Evolutionary conservation across 2,329 filamentous ascomycete genomes (phyloP), one percentile per base, ranked within the genome.

Genomic region (Aspergillus intermedius): DNA sequence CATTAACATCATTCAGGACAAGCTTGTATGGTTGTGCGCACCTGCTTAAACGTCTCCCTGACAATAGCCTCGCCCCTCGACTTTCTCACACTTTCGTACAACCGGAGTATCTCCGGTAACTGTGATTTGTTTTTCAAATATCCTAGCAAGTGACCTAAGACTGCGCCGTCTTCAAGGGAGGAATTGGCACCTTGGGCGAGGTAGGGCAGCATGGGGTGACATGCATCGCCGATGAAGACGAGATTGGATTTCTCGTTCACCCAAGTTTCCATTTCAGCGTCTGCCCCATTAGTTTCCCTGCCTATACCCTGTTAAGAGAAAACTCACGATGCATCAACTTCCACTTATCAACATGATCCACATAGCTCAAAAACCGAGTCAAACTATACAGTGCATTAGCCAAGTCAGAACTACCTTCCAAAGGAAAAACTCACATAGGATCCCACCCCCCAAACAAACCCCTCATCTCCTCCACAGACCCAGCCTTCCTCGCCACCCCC

Each of bases 171-270:
- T 59, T 88, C 84, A 1, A 88, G 71, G 0, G 80, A 78, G 0
- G 77, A 82, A 59, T 86, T 86, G 12, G 84, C 84, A 0, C 84
- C 83, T 63, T 82, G 84, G 0, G 80, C 83, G 23, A 82, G 71
- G 54, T 81, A 79, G 3, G 80, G 81, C 2, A 84, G 67, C 80
- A 83, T 83, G 0, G 81, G 78, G 59, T 84, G 82, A 51, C 81
- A 84, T 1, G 79, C 72, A 54, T 85, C 82, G 4, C 82, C 82
- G 1, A 68, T 71, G 62, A 71, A 68, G 46, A 72, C 64, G 35
- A 82, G 72, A 25, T 78, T 82, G 0, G 70, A 74, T 48, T 69
- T 62, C 0, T 74, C 65, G 49, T 76, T 80, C 0, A 80, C 69
- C 81, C 81, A 83, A 2, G 66, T 74, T 8, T 72, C 67, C 57